These are phyloP conservation scores for Hanseniaspora nectarophila DNA, from an alignment of 805 yeast genomes.

Conservation along the genomic window DNA sequence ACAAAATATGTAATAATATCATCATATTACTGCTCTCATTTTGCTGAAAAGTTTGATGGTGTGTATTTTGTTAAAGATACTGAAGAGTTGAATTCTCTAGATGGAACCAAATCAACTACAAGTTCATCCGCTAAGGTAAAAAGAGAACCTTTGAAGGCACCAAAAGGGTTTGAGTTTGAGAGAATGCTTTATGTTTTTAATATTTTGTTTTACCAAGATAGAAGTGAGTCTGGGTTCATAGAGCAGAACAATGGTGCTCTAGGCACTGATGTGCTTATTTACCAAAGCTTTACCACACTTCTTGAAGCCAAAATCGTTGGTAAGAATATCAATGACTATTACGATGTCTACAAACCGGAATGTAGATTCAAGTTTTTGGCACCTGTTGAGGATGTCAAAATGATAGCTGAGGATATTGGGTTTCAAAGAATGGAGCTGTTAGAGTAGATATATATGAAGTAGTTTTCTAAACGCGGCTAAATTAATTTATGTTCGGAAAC, in stretches of 20 bases:
- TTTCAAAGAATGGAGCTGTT: slow-evolving; percentile 4
- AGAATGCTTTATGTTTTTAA: slow-evolving; percentile 9
- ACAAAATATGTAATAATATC: slow-evolving; percentile 3
- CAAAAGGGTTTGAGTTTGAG: slow-evolving; percentile 12
- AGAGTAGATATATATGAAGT: not conserved
- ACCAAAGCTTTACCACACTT: not conserved
- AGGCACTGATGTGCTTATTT: slow-evolving; percentile 5
- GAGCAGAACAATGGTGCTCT: not conserved
- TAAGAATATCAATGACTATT: slow-evolving; percentile 12
- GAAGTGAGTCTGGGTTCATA: not conserved
- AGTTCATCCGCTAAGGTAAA: not conserved
- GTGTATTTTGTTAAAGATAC: not conserved
- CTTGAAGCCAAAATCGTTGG: slow-evolving; percentile 1
- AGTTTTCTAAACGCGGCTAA: too few relatives aligned
- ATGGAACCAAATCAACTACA: not conserved
- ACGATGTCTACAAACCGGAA: slow-evolving; percentile 4
- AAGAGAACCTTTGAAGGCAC: not conserved
- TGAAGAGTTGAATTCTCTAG: not conserved
- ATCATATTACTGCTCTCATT: slow-evolving; percentile 9
- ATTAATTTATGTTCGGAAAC: too few relatives aligned
- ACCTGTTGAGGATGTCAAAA: not conserved
- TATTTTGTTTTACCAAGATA: slow-evolving; percentile 1
- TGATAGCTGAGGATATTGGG: not conserved
- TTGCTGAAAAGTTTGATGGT: not conserved
- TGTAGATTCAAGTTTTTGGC: slow-evolving; percentile 8